Evolutionary conservation across 148 eudicot genomes (phyloP), one percentile per base, ranked within the genome.

Genomic region (Dysphania ambrosioides): DNA sequence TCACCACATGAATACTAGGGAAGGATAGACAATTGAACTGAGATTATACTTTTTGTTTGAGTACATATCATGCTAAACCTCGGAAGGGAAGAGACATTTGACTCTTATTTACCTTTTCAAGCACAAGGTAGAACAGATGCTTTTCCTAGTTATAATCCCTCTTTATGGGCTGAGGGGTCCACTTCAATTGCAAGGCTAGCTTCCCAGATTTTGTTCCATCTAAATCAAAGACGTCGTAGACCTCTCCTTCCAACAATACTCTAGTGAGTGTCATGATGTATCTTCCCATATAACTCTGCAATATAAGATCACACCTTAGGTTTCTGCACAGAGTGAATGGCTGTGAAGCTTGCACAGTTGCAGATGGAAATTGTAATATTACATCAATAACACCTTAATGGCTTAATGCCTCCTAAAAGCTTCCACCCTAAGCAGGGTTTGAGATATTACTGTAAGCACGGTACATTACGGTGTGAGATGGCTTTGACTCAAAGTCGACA

Each of bases 161-260:
- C 70, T 76, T 62, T 21, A 86, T 81, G 0, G 86, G 82, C 30
- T 83, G 85, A 2, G 86, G 73, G 8, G 83, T 55, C 86, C 88
- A 86, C 72, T 83, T 86, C 78, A 86, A 73, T 77, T 86, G 82
- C 83, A 86, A 81, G 10, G 81, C 81, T 18, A 86, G 68, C 72
- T 44, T 81, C 34, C 86, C 88, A 3, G 77, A 64, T 62, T 83
- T 73, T 8, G 88, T 77, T 63, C 88, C 86, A 2, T 83, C 88
- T 58, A 86, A 44, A 1, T 58, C 21, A 78, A 86, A 83, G n/a
- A 30, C 68, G 67, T 86, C 88, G 3, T 79, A 76, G 66, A 83
- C 31, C 11, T 83, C 88, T 35, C 81, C 84, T 77, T 86, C 86
- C 32, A 81, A 60, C 36, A 86, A 36, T 3, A 79, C 77, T 65